Evolutionary conservation across 352 stramenopile species (phyloP), one percentile per base, ranked within the genome.

Genomic region (Pythium guiyangense): DNA sequence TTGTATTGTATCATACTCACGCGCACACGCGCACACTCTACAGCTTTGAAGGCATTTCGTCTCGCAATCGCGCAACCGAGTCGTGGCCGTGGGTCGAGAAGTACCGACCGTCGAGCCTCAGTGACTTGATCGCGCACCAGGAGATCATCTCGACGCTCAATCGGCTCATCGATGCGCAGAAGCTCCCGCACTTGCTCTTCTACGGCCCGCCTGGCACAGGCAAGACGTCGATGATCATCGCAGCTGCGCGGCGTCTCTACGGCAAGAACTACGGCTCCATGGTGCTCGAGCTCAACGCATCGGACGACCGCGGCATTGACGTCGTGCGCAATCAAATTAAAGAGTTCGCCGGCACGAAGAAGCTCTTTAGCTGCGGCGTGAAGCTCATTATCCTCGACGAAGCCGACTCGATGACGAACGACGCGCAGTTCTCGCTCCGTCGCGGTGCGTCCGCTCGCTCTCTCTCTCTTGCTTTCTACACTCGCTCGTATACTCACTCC

Each of bases 351-450:
- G 95, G 91, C 27, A 99, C 96, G 18, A 96, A 97, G 64, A 98
- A 98, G 64, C 88, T 98, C 14, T 99, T 98, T 67, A 90, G 76
- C 64, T 90, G 44, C 48, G 95, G 96, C 26, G 86, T 98, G 37
- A 99, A 99, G 74, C 69, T 99, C 26, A 97, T 99, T 55, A 98
- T 99, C 65, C 74, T 99, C n/a, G 96, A 99, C 63, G 96, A 99
- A 63, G 94, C 94, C n/a, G 96, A 99, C 70, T 96, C 93, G 48
- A 99, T 99, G 96, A 99, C 96, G 6, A 96, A 90, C 44, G 96
- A 98, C 71, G 96, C 96, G 10, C 96, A 99, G 68, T 98, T 98
- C 69, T 97, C 96, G 4, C 71, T 99, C 5, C 85, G 96, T 46
- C 78, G 90, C 59, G 84, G 77, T 87, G 65, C 4, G 54, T 62